Conservation (phyloP, 2,329 filamentous ascomycete genomes). For the Amesomyces nigricolor region DNA sequence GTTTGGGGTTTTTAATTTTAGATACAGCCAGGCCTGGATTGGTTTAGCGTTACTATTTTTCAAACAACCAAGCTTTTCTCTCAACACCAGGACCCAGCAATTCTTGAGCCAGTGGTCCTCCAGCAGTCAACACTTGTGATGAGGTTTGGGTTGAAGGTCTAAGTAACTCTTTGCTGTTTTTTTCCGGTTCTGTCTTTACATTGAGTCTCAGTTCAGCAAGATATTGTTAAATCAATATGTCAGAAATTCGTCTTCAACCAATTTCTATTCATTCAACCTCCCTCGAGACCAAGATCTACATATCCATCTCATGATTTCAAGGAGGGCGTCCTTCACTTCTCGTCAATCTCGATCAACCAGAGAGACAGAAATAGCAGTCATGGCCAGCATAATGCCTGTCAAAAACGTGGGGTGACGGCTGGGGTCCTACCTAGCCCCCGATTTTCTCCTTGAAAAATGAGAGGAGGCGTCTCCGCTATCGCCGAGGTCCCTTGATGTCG, state of each 20-base stretch:
- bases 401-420: not conserved
- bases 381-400: not conserved
- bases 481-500: not conserved
- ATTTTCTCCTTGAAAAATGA: not conserved
- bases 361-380: not conserved
- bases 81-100: not conserved
- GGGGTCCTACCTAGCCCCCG: not conserved
- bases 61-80: not conserved
- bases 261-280: too few species aligned
- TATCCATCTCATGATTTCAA: too few species aligned
- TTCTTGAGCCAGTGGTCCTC: not conserved
- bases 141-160: too few species aligned
- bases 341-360: not conserved
- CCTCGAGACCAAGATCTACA: too few species aligned
- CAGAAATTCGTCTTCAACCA: too few species aligned
- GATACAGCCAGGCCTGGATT: not conserved
- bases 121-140: not conserved
- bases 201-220: too few species aligned
- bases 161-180: too few species aligned
- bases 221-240: too few species aligned
- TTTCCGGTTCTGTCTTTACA: too few species aligned
- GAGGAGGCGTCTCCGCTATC: not conserved
- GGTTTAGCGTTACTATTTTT: conserved; percentile 7
- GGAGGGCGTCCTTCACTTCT: too few species aligned
- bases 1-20: conserved; percentile 12